Evolutionary conservation across 2,329 filamentous ascomycete genomes (phyloP).

Genomic region (Beauveria asiatica): DNA sequence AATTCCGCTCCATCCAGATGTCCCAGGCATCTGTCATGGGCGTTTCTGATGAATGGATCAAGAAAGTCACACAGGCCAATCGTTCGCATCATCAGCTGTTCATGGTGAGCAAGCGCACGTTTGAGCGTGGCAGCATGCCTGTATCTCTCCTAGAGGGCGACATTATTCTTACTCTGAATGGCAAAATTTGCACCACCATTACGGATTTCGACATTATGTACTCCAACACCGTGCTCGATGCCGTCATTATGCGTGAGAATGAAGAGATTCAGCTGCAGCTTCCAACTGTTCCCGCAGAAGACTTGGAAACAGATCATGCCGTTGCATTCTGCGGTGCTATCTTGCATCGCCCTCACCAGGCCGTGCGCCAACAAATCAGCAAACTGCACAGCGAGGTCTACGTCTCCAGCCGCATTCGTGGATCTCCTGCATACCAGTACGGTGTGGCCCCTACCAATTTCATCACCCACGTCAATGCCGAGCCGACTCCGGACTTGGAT

Average conservation of each 20-base stretch:
- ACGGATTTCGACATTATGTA: constrained; percentile 97
- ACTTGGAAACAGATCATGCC: constrained; percentile 86
- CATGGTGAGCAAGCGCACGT: constrained; percentile 89
- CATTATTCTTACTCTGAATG: constrained; percentile 84
- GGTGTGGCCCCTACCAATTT: constrained; percentile 95
- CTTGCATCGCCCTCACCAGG: constrained; percentile 87
- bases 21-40: constrained; percentile 95
- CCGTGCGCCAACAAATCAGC: constrained; percentile 93
- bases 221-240: constrained; percentile 71
- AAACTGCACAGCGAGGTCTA: constrained; percentile 96
- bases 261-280: constrained; percentile 69
- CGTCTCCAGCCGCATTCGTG: constrained; percentile 76
- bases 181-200: constrained; percentile 84
- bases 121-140: constrained; percentile 44
- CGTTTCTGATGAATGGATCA: constrained; percentile 90
- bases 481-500: constrained; percentile 72
- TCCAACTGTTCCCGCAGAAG: constrained; percentile 77
- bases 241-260: constrained; percentile 78
- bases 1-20: constrained; percentile 94
- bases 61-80: constrained; percentile 80
- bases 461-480: constrained; percentile 89
- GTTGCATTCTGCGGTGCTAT: constrained; percentile 94
- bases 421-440: constrained; percentile 80
- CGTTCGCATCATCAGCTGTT: constrained; percentile 92
- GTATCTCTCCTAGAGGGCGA: constrained; percentile 76